These are phyloP conservation scores for Speleostelium caveatum DNA, from an alignment of 78 protist genomes.

Conservation along the genomic window DNA sequence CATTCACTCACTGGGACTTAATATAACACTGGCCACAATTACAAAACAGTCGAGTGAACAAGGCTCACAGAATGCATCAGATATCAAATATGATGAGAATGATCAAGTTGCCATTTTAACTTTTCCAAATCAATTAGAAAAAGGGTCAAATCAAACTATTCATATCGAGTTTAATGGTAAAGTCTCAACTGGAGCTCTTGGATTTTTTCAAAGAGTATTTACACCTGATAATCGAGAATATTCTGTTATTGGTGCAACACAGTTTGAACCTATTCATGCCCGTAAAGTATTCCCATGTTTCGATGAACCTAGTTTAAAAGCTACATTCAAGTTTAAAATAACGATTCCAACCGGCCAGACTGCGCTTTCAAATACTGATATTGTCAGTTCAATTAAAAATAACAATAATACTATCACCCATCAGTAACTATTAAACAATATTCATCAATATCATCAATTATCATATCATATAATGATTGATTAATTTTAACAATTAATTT, in stretches of 20 bases:
- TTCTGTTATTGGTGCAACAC: slow-evolving; percentile 82
- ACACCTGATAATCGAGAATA: slow-evolving; percentile 35
- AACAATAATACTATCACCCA: slow-evolving; percentile 86
- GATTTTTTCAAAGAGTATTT: slow-evolving; percentile 69
- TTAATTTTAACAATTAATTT: background rate
- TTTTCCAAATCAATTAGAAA: background rate
- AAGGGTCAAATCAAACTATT: background rate
- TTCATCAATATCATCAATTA: slow-evolving; percentile 26
- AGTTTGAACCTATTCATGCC: slow-evolving; percentile 94
- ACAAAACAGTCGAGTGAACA: no score
- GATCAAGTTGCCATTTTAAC: slow-evolving; percentile 39
- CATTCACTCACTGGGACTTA: no score
- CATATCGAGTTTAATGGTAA: slow-evolving; percentile 29
- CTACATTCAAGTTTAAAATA: slow-evolving; percentile 78
- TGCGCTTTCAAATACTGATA: slow-evolving; percentile 73
- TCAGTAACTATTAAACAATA: background rate
- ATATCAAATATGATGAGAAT: background rate
- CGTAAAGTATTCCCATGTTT: slow-evolving; percentile 95
- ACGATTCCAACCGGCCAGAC: slow-evolving; percentile 11
- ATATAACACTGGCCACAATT: no score
- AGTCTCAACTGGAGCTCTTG: slow-evolving; percentile 34
- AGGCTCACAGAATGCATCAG: no score
- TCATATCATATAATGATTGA: slow-evolving; percentile 79
- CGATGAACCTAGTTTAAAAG: slow-evolving; percentile 95
- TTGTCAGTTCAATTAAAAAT: background rate